Percentiles rank a stretch among this genome's conserved stretches.
Conservation (phyloP, 2,329 filamentous ascomycete genomes). For the Colletotrichum orbiculare region DNA sequence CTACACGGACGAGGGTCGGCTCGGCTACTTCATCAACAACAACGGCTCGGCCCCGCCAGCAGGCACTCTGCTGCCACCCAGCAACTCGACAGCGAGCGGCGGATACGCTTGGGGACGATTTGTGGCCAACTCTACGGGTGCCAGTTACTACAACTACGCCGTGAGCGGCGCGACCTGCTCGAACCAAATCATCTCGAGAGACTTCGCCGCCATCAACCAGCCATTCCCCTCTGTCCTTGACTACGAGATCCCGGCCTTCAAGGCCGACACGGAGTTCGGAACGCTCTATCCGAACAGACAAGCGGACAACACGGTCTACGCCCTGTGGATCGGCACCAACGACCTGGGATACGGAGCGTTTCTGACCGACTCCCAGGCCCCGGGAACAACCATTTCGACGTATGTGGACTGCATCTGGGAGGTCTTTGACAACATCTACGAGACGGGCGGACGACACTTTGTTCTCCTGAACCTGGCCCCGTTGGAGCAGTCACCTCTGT, state of each 20-base stretch:
- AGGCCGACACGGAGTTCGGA: conserved; percentile 58
- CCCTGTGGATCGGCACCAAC: conserved; percentile 85
- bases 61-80: conserved; percentile 59
- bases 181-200: conserved; percentile 72
- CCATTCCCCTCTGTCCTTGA: conserved; percentile 72
- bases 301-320: conserved; percentile 74
- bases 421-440: conserved; percentile 71
- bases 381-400: conserved; percentile 69
- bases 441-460: conserved; percentile 74
- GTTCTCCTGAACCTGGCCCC: conserved; percentile 78
- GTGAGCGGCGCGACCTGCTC: conserved; percentile 79
- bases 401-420: conserved; percentile 77
- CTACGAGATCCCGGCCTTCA: conserved; percentile 69
- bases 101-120: conserved; percentile 77
- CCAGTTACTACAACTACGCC: conserved; percentile 74
- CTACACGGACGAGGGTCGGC: conserved; percentile 78
- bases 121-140: conserved; percentile 68
- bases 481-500: conserved; percentile 74
- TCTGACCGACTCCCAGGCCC: conserved; percentile 71
- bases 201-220: conserved; percentile 59
- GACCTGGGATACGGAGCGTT: conserved; percentile 77
- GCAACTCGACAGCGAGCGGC: conserved; percentile 68
- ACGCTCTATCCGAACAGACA: conserved; percentile 57
- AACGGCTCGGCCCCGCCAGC: conserved; percentile 71
- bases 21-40: conserved; percentile 70